phyloP scores from a whole-genome alignment of 345 rosid species.

The Luvunga scandens region DNA sequence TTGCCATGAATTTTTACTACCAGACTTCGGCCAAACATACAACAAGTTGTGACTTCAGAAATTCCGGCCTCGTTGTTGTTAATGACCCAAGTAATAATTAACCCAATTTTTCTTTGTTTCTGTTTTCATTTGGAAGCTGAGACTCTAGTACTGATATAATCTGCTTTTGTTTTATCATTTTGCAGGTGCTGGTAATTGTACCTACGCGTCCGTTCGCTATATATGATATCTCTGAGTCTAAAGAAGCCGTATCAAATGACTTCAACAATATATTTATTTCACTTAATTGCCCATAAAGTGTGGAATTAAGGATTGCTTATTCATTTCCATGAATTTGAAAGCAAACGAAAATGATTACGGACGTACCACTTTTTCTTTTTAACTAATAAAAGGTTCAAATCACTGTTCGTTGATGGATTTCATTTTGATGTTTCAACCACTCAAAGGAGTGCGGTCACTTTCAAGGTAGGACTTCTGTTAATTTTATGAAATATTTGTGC shows the following conservation, averaged over 20 bases:
- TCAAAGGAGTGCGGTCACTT: neutral
- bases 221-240: too few species aligned
- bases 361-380: neutral
- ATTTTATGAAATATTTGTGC: neutral
- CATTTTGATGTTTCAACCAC: neutral
- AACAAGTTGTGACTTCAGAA: constrained; percentile 2
- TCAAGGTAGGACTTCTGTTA: neutral
- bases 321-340: neutral
- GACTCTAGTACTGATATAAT: neutral
- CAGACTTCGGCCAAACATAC: neutral
- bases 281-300: neutral
- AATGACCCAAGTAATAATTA: constrained; percentile 2
- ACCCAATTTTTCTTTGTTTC: too few species aligned
- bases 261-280: neutral
- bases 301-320: neutral
- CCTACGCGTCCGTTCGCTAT: neutral
- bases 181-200: constrained; percentile 13
- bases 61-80: constrained; percentile 1
- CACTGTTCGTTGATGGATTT: neutral
- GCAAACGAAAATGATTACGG: neutral
- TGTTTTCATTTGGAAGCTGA: too few species aligned
- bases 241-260: too few species aligned
- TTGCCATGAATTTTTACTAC: constrained; percentile 20
- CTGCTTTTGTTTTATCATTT: neutral
- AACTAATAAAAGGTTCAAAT: neutral